Evolutionary conservation across 805 yeast genomes (phyloP), one percentile per base, ranked within the genome.

Genomic region (Lipomyces japonicus): DNA sequence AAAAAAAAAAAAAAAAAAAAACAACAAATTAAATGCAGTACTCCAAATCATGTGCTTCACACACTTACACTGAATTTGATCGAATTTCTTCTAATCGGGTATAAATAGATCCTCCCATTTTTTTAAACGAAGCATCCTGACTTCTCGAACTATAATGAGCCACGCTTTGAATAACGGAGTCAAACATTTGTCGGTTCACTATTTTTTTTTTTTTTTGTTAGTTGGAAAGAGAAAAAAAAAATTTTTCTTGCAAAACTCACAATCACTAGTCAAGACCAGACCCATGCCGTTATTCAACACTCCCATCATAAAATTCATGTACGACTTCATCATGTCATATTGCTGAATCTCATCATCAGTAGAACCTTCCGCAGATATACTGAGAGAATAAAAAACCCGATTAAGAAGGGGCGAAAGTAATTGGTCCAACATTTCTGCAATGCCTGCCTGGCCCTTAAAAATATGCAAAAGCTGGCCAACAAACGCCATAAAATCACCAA

Each of bases 381-480:
- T 48, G 9, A 57, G 48, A 4, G 57, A 42, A 24, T 52, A 39
- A 31, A 52, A 57, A 4, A 57, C 43, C 12, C 57, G 51, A 45
- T 73, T 72, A 25, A 85, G 70, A 43, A 90, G 74, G n/a, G 96
- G 95, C 0, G 85, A 71, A 50, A 88, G 65, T 52, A 93, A 71
- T 48, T 82, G 81, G 61, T 84, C 80, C 56, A 91, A 72, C 68
- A 91, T 71, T 59, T 81, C 80, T 66, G 86, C 88, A 46, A 89
- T 79, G 39, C 74, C 76, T 38, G 78, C 80, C 59, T 86, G 82
- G 40, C 49, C 51, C 45, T 80, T 78, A 68, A 83, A 88, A 57
- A 75, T 78, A 65, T 91, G 97, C 45, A 85, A 78, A 54, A 93
- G 78, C 68, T 93, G 97, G 3, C 95, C 90, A 54, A 93, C 70